Evolutionary conservation across 2,329 filamentous ascomycete species (phyloP), one percentile per base, ranked within the genome.

Genomic region (Talaromyces sp.): DNA sequence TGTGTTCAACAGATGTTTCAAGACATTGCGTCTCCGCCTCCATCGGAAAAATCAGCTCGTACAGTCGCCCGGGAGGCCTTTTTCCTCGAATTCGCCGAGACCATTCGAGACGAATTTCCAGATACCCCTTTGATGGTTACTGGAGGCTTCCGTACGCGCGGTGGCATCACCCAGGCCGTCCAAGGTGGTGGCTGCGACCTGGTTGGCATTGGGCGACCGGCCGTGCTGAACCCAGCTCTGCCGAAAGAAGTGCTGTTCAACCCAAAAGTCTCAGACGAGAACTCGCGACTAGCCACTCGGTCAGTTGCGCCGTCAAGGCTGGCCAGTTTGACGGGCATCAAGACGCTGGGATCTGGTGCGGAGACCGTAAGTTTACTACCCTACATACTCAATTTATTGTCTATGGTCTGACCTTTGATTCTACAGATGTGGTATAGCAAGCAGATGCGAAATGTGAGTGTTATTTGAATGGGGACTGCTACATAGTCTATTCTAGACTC

Each of bases 31-130:
- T 54, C 57, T 25, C 30, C 28, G 6, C 28, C 60, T 27, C 15
- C n/a, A 27, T 5, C 25, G 15, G 36, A 61, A 11, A 62, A 56
- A 28, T 62, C 56, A n/a, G 39, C 44, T 15, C 77, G 78, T 6
- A 86, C 85, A 0, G 73, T 75, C 13, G 80, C 80, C 0, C 81
- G 87, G 8, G 87, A 90, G 66, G 85, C 86, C 0, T 90, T 88
- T 77, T 90, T 91, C 74, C 76, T 89, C 1, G 83, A 88, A 53
- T 90, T 89, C 64, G 84, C 85, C 0, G 73, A 77, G n/a, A 74
- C 77, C 9, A 80, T 84, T 36, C 79, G 84, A 30, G 67, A 69
- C 4, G 72, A 74, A 27, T 78, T 82, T 59, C 78, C 80, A 0
- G 64, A 73, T 3, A 71, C 82, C 0, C 73, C 80, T 0, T 70